Base-by-base conservation (phyloP, 1,284 basidiomycete species). In the Pisolithus thermaeus region DNA sequence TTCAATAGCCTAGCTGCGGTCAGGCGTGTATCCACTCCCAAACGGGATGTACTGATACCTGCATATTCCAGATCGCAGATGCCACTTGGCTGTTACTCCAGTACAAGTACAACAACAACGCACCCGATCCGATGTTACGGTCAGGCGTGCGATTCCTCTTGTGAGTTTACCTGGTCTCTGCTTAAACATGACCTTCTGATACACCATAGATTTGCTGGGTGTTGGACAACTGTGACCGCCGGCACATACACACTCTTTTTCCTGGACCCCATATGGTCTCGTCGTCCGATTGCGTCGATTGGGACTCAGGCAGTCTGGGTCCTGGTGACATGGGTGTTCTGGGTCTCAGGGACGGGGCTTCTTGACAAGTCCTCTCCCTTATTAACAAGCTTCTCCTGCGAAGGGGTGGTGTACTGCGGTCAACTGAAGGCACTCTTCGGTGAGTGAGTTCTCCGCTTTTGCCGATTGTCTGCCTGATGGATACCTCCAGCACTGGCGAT, bases 291-390 rank as follows among this genome's bases (percentile, higher is more conserved):
- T 16, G 70, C 75, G 16, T 83, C 81, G 14, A 64, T 83, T 42
- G 80, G 80, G 7, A 69, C 77, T 0, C 82, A 84, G 58, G 71
- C 70, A 12, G 61, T 80, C 37, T 83, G 81, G 80, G 61, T 74
- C 2, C 63, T 79, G 25, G 51, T 73, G 1, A 80, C 78, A n/a
- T 81, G 77, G 76, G 57, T 74, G 20, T 69, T 80, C 38, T 83
- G 81, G 81, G 69, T 81, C 23, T 68, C 78, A 12, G 77, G 77
- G 44, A 70, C 78, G 3, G 74, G 72, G 0, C 62, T 76, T 14
- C 59, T 83, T 43, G 76, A 78, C 54, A 66, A 67, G 35, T 70
- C 76, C 7, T 58, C 78, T 28, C 76, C 78, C 1, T 51, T 80
- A 37, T 67, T 78, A 47, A 51, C 55, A 54, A 37, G 46, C 4